Evolutionary conservation across 805 yeast species (phyloP).

Genomic region (Saccharomycopsis vini): DNA sequence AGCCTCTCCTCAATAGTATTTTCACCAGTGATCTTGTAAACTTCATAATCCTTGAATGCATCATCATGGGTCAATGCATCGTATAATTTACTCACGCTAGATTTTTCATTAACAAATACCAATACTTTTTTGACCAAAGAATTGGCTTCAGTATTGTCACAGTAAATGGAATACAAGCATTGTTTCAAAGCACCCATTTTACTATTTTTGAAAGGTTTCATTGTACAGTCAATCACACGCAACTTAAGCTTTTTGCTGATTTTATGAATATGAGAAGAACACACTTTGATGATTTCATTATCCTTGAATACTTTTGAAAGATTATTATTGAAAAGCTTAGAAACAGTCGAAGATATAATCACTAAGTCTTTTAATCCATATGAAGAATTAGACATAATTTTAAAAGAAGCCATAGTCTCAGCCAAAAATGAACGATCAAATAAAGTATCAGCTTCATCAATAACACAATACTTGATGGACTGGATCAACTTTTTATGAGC

Average conservation of each 20-base stretch:
- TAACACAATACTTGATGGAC: conserved; percentile 49
- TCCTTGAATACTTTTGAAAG: conserved; percentile 54
- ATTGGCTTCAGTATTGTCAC: conserved; percentile 74
- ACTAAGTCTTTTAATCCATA: conserved; percentile 51
- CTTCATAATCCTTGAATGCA: conserved; percentile 37
- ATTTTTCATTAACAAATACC: conserved; percentile 74
- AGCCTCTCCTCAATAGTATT: conserved; percentile 54
- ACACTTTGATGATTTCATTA: conserved; percentile 41
- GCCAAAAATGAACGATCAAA: conserved; percentile 11
- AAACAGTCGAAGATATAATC: conserved; percentile 86
- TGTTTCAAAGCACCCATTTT: conserved; percentile 82
- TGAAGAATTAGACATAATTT: conserved; percentile 29
- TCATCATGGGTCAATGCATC: conserved; percentile 36
- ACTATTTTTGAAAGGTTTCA: conserved; percentile 76
- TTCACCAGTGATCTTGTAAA: conserved; percentile 58
- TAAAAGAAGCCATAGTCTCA: conserved; percentile 43
- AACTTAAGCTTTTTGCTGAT: conserved; percentile 71
- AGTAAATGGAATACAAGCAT: conserved; percentile 73
- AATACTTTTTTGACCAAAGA: conserved; percentile 62
- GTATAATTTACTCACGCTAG: conserved; percentile 51
- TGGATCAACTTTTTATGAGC: conserved; percentile 27
- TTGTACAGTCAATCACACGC: conserved; percentile 64
- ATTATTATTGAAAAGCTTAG: conserved; percentile 61
- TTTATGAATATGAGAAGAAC: conserved; percentile 77
- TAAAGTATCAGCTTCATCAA: conserved; percentile 81